Percentiles rank a stretch among this genome's conserved stretches.
These are phyloP conservation scores for Eremochloa ophiuroides DNA, from an alignment of 176 grass and related monocot species.

Conservation along the genomic window DNA sequence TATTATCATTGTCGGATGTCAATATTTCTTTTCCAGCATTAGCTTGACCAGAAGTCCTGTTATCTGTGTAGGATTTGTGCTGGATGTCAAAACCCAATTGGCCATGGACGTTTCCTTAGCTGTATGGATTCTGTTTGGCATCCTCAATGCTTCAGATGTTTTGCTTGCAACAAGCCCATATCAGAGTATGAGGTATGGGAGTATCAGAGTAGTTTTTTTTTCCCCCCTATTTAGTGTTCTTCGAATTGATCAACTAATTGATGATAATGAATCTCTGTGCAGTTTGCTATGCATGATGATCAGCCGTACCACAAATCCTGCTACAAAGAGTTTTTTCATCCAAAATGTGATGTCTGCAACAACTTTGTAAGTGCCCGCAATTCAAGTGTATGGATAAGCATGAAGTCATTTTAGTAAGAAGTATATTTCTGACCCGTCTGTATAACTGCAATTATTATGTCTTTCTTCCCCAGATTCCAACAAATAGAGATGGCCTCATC, in stretches of 20 bases:
- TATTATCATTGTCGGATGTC: background rate
- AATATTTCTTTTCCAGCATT: slow-evolving; percentile 6
- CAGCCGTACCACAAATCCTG: slow-evolving; percentile 81
- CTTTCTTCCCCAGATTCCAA: slow-evolving; percentile 64
- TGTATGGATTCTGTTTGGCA: slow-evolving; percentile 88
- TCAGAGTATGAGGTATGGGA: slow-evolving; percentile 78
- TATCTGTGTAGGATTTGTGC: slow-evolving; percentile 64
- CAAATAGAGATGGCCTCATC: slow-evolving; percentile 61
- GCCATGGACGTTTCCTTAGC: slow-evolving; percentile 66
- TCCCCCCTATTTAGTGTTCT: background rate
- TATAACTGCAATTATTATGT: slow-evolving; percentile 14
- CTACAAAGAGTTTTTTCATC: slow-evolving; percentile 77
- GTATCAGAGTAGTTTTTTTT: background rate
- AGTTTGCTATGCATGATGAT: slow-evolving; percentile 81
- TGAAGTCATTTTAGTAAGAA: background rate
- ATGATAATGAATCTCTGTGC: slow-evolving; percentile 21
- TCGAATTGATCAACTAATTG: slow-evolving; percentile 11
- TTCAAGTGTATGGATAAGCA: slow-evolving; percentile 9
- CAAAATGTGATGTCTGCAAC: slow-evolving; percentile 89
- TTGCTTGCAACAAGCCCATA: slow-evolving; percentile 83
- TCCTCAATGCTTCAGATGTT: slow-evolving; percentile 84
- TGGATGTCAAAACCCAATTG: slow-evolving; percentile 72
- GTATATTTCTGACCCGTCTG: slow-evolving; percentile 1
- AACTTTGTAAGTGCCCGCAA: slow-evolving; percentile 55
- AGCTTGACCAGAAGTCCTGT: slow-evolving; percentile 11